These are phyloP conservation scores for Backusella tarrabulga DNA, from an alignment of 192 early-diverging fungal species.

Conservation along the genomic window DNA sequence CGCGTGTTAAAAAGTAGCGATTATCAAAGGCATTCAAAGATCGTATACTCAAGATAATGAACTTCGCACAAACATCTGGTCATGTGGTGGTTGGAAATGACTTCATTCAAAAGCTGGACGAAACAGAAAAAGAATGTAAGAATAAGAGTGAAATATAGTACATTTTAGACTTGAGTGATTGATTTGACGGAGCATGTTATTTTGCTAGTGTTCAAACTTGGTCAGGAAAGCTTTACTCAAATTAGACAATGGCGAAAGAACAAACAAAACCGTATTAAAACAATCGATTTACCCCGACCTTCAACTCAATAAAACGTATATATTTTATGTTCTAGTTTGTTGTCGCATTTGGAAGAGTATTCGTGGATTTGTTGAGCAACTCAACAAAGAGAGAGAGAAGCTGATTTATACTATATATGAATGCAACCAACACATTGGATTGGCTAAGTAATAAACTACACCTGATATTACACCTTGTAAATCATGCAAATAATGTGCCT, in stretches of 20 bases:
- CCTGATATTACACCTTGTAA: background rate
- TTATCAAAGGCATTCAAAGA: conserved; percentile 40
- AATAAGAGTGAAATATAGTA: background rate
- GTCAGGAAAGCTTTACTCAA: background rate
- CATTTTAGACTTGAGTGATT: no score
- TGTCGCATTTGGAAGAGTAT: no score
- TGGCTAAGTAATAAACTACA: no score
- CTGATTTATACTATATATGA: no score
- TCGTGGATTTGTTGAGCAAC: background rate
- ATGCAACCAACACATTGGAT: no score
- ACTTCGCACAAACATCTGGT: conserved; percentile 43
- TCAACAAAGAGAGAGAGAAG: no score
- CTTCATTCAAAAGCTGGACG: conserved; percentile 43
- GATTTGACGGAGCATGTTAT: no score
- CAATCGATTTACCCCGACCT: background rate
- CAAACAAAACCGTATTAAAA: background rate
- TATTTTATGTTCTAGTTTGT: background rate
- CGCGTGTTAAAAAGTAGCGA: no score
- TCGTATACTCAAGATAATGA: conserved; percentile 43
- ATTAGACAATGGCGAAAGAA: conserved; percentile 7
- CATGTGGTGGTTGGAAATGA: conserved; percentile 35
- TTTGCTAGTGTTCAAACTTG: background rate
- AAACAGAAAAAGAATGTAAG: conserved; percentile 51
- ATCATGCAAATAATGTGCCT: background rate
- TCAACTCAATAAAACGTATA: background rate